These are phyloP conservation scores for Metschnikowia orientalis DNA, from an alignment of 805 yeast genomes.

Conservation along the genomic window DNA sequence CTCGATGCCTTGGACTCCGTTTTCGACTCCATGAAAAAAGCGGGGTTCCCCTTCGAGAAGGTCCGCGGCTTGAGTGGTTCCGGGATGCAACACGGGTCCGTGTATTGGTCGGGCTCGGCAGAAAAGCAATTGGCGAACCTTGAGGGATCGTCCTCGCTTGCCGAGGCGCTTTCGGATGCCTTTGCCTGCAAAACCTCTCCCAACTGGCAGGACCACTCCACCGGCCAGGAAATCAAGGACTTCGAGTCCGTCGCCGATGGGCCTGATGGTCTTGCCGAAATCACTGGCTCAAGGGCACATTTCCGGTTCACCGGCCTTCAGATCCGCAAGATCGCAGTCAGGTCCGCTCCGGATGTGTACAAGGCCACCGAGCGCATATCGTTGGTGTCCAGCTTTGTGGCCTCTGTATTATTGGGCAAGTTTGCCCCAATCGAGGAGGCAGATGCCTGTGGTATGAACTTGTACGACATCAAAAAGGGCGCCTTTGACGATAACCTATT, in stretches of 20 bases:
- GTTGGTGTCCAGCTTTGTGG: constrained; percentile 73
- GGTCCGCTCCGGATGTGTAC: constrained; percentile 49
- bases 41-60: constrained; percentile 50
- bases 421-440: constrained; percentile 68
- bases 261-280: constrained; percentile 55
- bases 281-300: constrained; percentile 86
- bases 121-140: constrained; percentile 36
- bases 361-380: constrained; percentile 57
- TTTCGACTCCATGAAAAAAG: constrained; percentile 46
- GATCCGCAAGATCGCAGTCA: constrained; percentile 64
- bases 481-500: constrained; percentile 56
- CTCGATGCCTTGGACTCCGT: constrained; percentile 72
- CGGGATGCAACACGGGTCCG: constrained; percentile 91
- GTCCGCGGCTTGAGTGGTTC: constrained; percentile 77
- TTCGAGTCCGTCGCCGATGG: constrained; percentile 59
- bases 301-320: constrained; percentile 92
- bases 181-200: constrained; percentile 69
- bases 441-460: constrained; percentile 92
- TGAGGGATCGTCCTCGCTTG: constrained; percentile 29
- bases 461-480: constrained; percentile 63
- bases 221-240: constrained; percentile 58
- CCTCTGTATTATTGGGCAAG: constrained; percentile 64
- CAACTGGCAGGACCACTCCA: constrained; percentile 94
- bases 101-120: constrained; percentile 64
- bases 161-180: constrained; percentile 46